These are phyloP conservation scores for Volutella citrinella DNA, from an alignment of 2,329 filamentous ascomycete genomes.

Conservation along the genomic window DNA sequence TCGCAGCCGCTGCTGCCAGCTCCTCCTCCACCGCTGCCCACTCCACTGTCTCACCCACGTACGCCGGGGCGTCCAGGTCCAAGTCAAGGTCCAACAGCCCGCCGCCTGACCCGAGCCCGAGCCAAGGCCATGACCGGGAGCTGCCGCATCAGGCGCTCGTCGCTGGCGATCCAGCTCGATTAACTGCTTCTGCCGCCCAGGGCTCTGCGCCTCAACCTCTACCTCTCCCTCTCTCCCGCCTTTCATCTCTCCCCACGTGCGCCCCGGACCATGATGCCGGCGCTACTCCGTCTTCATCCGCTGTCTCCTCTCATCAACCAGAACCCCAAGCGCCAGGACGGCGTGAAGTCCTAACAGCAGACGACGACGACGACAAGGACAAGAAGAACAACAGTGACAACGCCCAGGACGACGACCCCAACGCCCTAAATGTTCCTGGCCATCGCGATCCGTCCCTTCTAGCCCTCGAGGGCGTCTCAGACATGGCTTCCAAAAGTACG, in stretches of 20 bases:
- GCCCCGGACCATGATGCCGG: constrained; percentile 12
- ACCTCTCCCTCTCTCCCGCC: constrained; percentile 7
- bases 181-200: constrained; percentile 18
- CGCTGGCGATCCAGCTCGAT: constrained; percentile 21
- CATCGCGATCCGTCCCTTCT: constrained; percentile 13
- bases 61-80: constrained; percentile 1
- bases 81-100: too few relatives aligned
- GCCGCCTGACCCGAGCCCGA: constrained; percentile 15
- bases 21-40: constrained; percentile 22
- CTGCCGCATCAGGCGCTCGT: constrained; percentile 21
- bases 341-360: too few relatives aligned
- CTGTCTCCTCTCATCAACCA: too few relatives aligned
- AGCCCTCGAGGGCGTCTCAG: constrained; percentile 16
- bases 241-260: background rate
- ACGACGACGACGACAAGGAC: constrained; percentile 3
- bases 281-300: constrained; percentile 8
- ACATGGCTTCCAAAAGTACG: constrained; percentile 35
- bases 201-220: constrained; percentile 8
- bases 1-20: constrained; percentile 20
- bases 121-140: constrained; percentile 25
- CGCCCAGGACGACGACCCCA: constrained; percentile 7
- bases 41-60: constrained; percentile 24
- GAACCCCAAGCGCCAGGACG: too few relatives aligned
- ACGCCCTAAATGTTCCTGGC: constrained; percentile 27
- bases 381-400: constrained; percentile 3